Evolutionary conservation across 108 stramenopile species (phyloP), one percentile per base, ranked within the genome.

Genomic region (Chaetoceros tenuissimus): DNA sequence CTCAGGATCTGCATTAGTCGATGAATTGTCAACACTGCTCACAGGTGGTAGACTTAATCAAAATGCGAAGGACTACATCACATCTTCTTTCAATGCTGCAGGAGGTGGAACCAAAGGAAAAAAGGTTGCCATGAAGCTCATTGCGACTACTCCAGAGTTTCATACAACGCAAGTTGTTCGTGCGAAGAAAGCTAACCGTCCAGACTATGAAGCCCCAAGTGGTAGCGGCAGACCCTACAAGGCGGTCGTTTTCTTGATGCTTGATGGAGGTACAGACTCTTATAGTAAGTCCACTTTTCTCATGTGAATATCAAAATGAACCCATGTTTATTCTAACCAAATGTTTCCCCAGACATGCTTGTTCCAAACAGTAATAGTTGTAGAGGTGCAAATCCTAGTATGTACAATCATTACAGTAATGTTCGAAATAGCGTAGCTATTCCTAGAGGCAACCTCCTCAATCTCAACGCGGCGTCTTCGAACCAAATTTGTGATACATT

Each of bases 171-270:
- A 69, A 24, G 46, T 66, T 16, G 30, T 66, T 24, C 51, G 23
- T 10, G 19, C 53, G 61, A 65, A 31, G 52, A 64, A 62, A n/a
- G 2, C 13, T 22, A 25, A 23, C 19, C 52, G 68, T n/a, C 34
- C 13, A 31, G 45, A 29, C 1, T 69, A 60, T 30, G 46, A 59
- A 28, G 29, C 52, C 20, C 61, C 66, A 24, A 46, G 22, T 47
- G 1, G 47, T 19, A 47, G 57, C 22, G 48, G 54, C 1, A 30
- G 30, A 2, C 46, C 69, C n/a, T 83, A 83, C 71, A 83, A 83
- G 54, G 69, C 72, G 13, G 55, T 83, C 44, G 69, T 83, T 24
- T 83, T 73, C 46, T 51, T 83, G 22, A 59, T 78, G 68, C 68
- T 81, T 29, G 28, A 24, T 2, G 80, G 77, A 51, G 80, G 80